Evolutionary conservation across 371 early-diverging fungal genomes (phyloP), one percentile per base, ranked within the genome.

Genomic region (Zopfochytrium polystomum): DNA sequence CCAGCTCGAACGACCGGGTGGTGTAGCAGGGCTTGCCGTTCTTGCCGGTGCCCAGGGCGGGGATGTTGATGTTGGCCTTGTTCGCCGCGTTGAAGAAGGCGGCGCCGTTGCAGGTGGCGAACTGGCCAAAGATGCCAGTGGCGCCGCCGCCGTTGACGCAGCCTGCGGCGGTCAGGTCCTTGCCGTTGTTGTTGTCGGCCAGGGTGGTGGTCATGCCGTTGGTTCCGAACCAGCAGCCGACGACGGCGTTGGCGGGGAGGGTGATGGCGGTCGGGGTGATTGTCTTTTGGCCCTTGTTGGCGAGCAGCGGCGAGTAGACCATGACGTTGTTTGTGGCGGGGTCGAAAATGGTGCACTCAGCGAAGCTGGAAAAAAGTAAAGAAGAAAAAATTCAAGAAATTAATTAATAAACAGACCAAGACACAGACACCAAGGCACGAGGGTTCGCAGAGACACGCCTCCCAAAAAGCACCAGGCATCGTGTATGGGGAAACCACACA

Each of bases 181-280:
- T 52, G 6, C 49, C 59, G 31, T 58, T 47, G 61, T 55, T 60
- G 25, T 33, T 52, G 56, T 60, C 68, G 5, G 63, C 55, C n/a
- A 73, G 67, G 29, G 44, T 30, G 38, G 65, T 59, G 26, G 46
- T 62, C 20, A 26, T 62, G 20, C 52, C 67, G 49, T 73, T 73
- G 35, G 74, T 63, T 26, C 74, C 74, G 55, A 74, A 71, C 71
- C 71, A 71, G 34, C 68, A 58, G 3, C 67, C 71, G 29, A 74
- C 74, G 32, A 66, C 57, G 23, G 65, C 62, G 38, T 56, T 57
- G 18, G 68, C 50, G 27, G 71, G 65, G 23, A 74, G 60, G 15
- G 42, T 70, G 34, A 64, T 66, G 15, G 57, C 60, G 30, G 62
- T 63, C 23, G 74, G 74, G 4, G 55, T 49, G 18, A 68, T 50